These are phyloP conservation scores for Globisporangium abappressorium DNA, from an alignment of 352 stramenopile species.

Conservation along the genomic window DNA sequence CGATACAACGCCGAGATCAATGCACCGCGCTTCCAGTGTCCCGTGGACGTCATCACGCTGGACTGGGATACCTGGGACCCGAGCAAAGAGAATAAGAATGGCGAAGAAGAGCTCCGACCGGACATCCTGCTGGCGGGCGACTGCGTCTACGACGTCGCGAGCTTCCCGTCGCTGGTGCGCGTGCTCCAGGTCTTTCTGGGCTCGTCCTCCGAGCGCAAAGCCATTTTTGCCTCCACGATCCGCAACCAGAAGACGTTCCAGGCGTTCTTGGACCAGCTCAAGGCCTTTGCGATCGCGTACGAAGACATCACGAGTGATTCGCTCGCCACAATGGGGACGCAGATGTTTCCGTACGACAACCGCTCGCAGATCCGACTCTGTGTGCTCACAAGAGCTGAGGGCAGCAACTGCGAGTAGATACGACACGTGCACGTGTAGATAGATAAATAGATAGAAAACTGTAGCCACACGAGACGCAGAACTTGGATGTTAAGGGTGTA, in stretches of 20 bases:
- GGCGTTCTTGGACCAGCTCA: constrained; percentile 63
- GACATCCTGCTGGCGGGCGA: constrained; percentile 73
- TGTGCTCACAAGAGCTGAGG: constrained; percentile 10
- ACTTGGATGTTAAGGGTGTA: neutral
- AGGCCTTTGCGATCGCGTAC: constrained; percentile 49
- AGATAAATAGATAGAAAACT: neutral
- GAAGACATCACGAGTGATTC: constrained; percentile 56
- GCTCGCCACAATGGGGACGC: constrained; percentile 36
- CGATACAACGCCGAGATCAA: constrained; percentile 84
- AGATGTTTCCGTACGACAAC: constrained; percentile 58
- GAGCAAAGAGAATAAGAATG: constrained; percentile 16
- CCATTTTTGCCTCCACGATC: constrained; percentile 75
- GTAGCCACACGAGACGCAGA: neutral
- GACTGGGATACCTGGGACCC: constrained; percentile 75
- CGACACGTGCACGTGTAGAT: neutral
- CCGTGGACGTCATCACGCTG: constrained; percentile 52
- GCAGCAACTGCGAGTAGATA: neutral
- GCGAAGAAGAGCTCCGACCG: constrained; percentile 20
- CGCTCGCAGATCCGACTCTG: constrained; percentile 72
- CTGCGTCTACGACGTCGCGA: constrained; percentile 70
- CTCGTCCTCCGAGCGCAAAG: constrained; percentile 22
- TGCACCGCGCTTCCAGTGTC: constrained; percentile 33
- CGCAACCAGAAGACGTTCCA: constrained; percentile 76
- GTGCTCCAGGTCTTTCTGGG: constrained; percentile 60
- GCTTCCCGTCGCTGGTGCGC: constrained; percentile 56